Evolutionary conservation across 75 land plant genomes (phyloP), one percentile per base, ranked within the genome.

Genomic region (Cunninghamia lanceolata): DNA sequence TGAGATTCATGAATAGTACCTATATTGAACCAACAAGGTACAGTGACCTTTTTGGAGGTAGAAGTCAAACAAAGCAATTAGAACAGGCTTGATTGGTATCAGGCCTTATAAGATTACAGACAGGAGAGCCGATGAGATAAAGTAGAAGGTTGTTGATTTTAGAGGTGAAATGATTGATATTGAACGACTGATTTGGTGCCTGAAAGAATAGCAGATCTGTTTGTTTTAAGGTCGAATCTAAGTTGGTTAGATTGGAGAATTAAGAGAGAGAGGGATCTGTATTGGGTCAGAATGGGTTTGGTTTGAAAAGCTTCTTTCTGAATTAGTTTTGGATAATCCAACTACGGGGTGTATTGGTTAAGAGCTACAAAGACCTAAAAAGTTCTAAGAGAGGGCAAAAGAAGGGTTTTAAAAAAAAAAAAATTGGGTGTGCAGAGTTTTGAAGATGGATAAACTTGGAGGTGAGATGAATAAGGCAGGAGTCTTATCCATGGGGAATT

Each of bases 361-460:
- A 38, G 25, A 56, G 63, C 68, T 25, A 21, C 52, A 59, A 21
- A 39, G 19, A 77, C 43, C 21, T 39, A 25, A 25, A 77, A 77
- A 77, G 80, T 40, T 19, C n/a, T 77, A 0, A 2, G 1, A 45
- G 25, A 80, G 82, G 14, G 3, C 45, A 80, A 45, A 43, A 45
- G 11, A 45, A 43, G n/a, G 82, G 82, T 43, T 28, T 45, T 80
- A n/a, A n/a, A n/a, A n/a, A n/a, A n/a, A n/a, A n/a, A n/a, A 0
- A 3, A 30, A 34, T 73, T 34, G 38, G 38, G 52, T 21, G 52
- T 28, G 47, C 30, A 2, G 46, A 25, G 82, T 45, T 73, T 73
- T 73, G 75, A 80, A n/a, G 45, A 80, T 80, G 82, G 32, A 43
- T 80, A 43, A 80, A 9, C 50, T 45, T 43, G 82, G 82, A 45